Evolutionary conservation across 78 protist species (phyloP), one percentile per base, ranked within the genome.

Genomic region (Dictyostelium capitatum): DNA sequence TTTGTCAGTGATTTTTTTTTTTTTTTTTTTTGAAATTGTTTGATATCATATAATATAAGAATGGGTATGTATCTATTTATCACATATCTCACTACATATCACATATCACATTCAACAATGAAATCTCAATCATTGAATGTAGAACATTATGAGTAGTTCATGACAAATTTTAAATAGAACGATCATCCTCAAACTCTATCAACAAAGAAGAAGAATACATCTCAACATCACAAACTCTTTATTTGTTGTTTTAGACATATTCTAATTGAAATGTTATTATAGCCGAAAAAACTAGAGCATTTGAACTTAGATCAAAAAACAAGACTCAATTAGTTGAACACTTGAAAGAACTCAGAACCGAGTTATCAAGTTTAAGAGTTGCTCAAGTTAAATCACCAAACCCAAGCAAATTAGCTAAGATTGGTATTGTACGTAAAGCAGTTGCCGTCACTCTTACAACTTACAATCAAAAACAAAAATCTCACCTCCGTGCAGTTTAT

Each of bases 201-300:
- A n/a, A n/a, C n/a, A n/a, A n/a, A n/a, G n/a, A n/a, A n/a, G n/a
- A n/a, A n/a, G n/a, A n/a, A n/a, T n/a, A n/a, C n/a, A n/a, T n/a
- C n/a, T n/a, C n/a, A n/a, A n/a, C n/a, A n/a, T n/a, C n/a, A n/a
- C n/a, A n/a, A n/a, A n/a, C n/a, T n/a, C n/a, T n/a, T n/a, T 48
- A 48, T 8, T 9, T 5, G 53, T 5, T 48, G 8, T 5, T 9
- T 48, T 48, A 48, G n/a, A n/a, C n/a, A 48, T 48, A 48, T 37
- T 37, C 43, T 37, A 37, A 37, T 37, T 37, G 6, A 37, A 37
- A 3, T 37, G 43, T 1, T n/a, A 37, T 37, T 37, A 37, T 47
- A 87, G 93, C 93, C 82, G 93, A 87, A 74, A 87, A 87, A 72
- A 87, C 79, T 82, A 87, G 78, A 56, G 93, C 93, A 50, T 37